Evolutionary conservation across 805 yeast species (phyloP), one percentile per base, ranked within the genome.

Genomic region (Saturnispora zaruensis): DNA sequence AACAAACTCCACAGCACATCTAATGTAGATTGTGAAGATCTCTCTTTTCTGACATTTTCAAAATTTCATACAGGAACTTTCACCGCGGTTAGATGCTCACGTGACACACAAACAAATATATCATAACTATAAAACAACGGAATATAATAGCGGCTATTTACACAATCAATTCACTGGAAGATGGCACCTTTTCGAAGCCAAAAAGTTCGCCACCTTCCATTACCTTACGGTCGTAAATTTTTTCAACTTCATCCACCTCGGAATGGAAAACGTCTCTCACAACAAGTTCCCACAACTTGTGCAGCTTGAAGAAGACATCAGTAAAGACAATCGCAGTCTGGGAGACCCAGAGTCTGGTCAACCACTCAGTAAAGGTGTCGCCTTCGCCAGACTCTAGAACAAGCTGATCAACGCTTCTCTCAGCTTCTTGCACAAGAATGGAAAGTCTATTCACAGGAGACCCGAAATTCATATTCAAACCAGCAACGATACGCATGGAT

Each of bases 371-470:
- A 53, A 56, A 52, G 2, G 58, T 46, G 20, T 46, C 57, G 4
- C 7, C 8, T 38, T 54, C 53, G 51, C 44, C 46, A 36, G 45
- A 30, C 46, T 53, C 44, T 32, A 34, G 20, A 28, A 49, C 36
- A 44, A 52, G 45, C 51, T 51, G 25, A 7, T 41, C 51, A 25
- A 64, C 63, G 11, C 61, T 51, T 36, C 48, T 56, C 21, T 60
- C 59, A 30, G 87, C 87, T 57, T 78, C 80, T 14, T 69, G 64
- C 0, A 86, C 85, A 48, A 85, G 68, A 26, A 82, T 60, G 51
- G 79, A 81, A 55, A 85, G 66, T 51, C 93, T 71, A 61, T 85
- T 85, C n/a, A 84, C 82, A 0, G 90, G 91, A 14, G 87, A 77
- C 4, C 83, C 87, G 60, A 76, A 77, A 33, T 67, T 68, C 55